A percentile compares a stretch with the other conserved stretches of the same genome.
phyloP scores from a whole-genome alignment of 164 flowering plant genomes.

The Amborella trichopoda region DNA sequence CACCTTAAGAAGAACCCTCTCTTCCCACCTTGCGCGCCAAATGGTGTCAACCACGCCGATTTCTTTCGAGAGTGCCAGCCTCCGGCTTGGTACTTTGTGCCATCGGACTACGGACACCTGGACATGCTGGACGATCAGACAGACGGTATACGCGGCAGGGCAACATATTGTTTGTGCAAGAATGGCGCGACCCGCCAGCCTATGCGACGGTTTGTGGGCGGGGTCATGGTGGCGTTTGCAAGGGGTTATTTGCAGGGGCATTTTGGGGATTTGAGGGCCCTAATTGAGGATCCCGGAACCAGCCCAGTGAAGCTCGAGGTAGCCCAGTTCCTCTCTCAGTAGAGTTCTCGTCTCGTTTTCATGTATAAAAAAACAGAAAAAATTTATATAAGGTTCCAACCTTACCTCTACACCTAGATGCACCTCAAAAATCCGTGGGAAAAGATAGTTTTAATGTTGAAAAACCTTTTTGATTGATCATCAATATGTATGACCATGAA shows the following conservation, averaged over 20 bases:
- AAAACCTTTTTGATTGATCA: too few relatives aligned
- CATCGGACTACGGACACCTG: conserved; percentile 62
- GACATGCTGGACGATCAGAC: conserved; percentile 90
- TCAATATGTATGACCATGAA: too few relatives aligned
- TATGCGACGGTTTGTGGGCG: conserved; percentile 77
- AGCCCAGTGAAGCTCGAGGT: conserved; percentile 43
- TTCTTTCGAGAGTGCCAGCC: conserved; percentile 43
- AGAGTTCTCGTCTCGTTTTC: too few relatives aligned
- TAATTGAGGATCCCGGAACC: conserved; percentile 18
- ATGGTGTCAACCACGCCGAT: conserved; percentile 72
- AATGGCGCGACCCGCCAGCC: conserved; percentile 82
- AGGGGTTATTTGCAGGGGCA: conserved; percentile 47
- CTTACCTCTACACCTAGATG: too few relatives aligned
- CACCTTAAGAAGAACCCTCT: conserved; percentile 38
- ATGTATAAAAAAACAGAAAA: too few relatives aligned
- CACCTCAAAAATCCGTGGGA: too few relatives aligned
- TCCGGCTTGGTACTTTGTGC: conserved; percentile 66
- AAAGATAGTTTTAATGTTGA: too few relatives aligned
- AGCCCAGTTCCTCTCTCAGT: too few relatives aligned
- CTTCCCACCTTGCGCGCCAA: conserved; percentile 82
- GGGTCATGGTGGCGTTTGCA: conserved; percentile 60
- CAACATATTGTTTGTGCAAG: conserved; percentile 57
- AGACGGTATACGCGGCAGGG: conserved; percentile 50
- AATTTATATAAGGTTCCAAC: too few relatives aligned
- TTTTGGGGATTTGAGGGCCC: conserved; percentile 14